phyloP scores from a whole-genome alignment of 345 rosid genomes.

The Zanthoxylum bungeanum region DNA sequence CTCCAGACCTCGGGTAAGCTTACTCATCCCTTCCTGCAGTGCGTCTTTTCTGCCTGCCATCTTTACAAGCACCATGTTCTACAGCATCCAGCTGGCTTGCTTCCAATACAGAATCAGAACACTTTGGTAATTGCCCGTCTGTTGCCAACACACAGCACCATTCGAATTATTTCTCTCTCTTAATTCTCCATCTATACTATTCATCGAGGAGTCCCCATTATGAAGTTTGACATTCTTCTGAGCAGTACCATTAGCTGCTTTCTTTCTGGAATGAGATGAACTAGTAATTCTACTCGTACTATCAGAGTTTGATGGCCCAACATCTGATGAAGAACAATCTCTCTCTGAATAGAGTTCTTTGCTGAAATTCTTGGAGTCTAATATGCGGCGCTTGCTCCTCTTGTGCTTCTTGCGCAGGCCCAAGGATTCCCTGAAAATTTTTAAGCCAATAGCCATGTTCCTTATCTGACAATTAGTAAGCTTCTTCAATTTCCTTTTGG shows the following conservation, averaged over 20 bases:
- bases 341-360: slow-evolving; percentile 35
- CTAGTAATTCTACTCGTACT: slow-evolving; percentile 16
- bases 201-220: slow-evolving; percentile 22
- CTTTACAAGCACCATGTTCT: slow-evolving; percentile 20
- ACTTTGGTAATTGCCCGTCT: slow-evolving; percentile 18
- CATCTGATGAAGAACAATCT: slow-evolving; percentile 26
- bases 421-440: slow-evolving; percentile 38
- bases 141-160: no score
- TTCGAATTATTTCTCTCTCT: slow-evolving; percentile 38
- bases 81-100: slow-evolving; percentile 14
- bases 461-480: slow-evolving; percentile 29
- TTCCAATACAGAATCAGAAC: slow-evolving; percentile 13
- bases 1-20: slow-evolving; percentile 31
- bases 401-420: slow-evolving; percentile 45
- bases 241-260: slow-evolving; percentile 18
- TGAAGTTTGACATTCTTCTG: slow-evolving; percentile 15
- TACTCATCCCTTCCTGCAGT: slow-evolving; percentile 25
- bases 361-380: slow-evolving; percentile 19
- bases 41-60: slow-evolving; percentile 19
- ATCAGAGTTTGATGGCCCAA: slow-evolving; percentile 58
- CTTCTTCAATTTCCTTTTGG: slow-evolving; percentile 40
- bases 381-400: slow-evolving; percentile 33
- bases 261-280: slow-evolving; percentile 24
- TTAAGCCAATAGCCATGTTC: slow-evolving; percentile 41
- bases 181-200: slow-evolving; percentile 28